These are phyloP conservation scores for Biscogniauxia sp. DNA, from an alignment of 2,329 filamentous ascomycete species.

Conservation along the genomic window DNA sequence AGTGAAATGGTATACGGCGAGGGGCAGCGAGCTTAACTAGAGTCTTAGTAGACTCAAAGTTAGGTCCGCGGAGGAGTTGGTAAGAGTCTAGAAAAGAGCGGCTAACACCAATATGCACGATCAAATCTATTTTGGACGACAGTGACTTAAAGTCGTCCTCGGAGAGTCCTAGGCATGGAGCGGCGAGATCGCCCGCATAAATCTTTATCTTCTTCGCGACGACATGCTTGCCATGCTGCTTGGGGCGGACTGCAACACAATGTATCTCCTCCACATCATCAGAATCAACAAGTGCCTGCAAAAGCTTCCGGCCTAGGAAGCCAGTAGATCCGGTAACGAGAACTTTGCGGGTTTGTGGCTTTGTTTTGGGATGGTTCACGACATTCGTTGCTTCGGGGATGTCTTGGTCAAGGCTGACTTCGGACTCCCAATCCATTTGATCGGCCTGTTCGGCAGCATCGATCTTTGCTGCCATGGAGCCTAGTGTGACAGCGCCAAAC, in stretches of 20 bases:
- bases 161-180: slow-evolving; percentile 38
- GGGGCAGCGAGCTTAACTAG: slow-evolving; percentile 32
- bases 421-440: slow-evolving; percentile 8
- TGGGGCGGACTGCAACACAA: slow-evolving; percentile 36
- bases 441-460: slow-evolving; percentile 1
- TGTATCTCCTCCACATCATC: slow-evolving; percentile 32
- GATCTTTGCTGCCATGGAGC: slow-evolving; percentile 8
- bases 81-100: slow-evolving; percentile 39
- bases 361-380: neutral
- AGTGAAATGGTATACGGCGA: slow-evolving; percentile 35
- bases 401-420: slow-evolving; percentile 3
- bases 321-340: slow-evolving; percentile 33
- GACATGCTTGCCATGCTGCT: slow-evolving; percentile 1
- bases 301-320: slow-evolving; percentile 35
- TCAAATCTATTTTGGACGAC: slow-evolving; percentile 35
- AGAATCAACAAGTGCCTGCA: slow-evolving; percentile 30
- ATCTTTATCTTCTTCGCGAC: slow-evolving; percentile 31
- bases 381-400: neutral
- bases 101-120: slow-evolving; percentile 53
- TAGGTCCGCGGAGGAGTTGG: slow-evolving; percentile 31
- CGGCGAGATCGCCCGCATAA: slow-evolving; percentile 37
- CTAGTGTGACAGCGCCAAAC: slow-evolving; percentile 5
- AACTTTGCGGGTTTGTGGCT: neutral
- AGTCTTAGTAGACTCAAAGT: slow-evolving; percentile 35
- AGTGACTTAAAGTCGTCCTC: slow-evolving; percentile 29